Percentiles rank a stretch among this genome's conserved stretches.
Conservation (phyloP, 257 asterid species). For the Fraxinus pennsylvanica region DNA sequence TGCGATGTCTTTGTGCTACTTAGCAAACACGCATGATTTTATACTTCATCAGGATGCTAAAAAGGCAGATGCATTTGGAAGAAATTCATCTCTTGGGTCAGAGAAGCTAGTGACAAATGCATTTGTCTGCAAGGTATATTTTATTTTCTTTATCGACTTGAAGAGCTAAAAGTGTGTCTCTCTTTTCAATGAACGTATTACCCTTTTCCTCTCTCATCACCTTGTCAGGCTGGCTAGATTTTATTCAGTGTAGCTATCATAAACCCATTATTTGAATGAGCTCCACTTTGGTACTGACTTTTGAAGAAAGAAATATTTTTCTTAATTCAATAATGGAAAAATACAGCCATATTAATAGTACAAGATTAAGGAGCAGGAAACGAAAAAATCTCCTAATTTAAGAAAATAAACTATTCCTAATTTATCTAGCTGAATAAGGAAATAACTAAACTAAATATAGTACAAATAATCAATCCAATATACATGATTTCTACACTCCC, state of each 20-base stretch:
- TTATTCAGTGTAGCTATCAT: background rate
- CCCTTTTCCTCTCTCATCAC: background rate
- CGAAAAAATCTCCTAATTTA: no score
- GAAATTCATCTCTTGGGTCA: conserved; percentile 33
- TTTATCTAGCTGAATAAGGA: no score
- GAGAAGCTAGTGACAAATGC: conserved; percentile 55
- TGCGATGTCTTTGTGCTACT: background rate
- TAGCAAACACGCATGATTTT: background rate
- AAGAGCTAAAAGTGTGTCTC: conserved; percentile 19
- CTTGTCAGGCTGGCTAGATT: background rate
- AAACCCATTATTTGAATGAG: background rate
- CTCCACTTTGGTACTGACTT: background rate
- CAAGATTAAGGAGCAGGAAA: no score
- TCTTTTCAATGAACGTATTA: background rate
- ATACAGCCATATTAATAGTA: no score
- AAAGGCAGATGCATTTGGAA: conserved; percentile 37
- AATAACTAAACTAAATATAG: no score
- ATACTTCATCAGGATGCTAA: conserved; percentile 35
- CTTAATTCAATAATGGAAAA: no score
- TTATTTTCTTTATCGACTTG: conserved; percentile 18
- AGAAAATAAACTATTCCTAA: no score
- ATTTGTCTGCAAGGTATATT: conserved; percentile 66
- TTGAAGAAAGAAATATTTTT: no score
- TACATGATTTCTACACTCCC: background rate
- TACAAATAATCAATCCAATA: no score